phyloP scores from a whole-genome alignment of 371 early-diverging fungal genomes.

The Thermomucor indicae-seudaticae region DNA sequence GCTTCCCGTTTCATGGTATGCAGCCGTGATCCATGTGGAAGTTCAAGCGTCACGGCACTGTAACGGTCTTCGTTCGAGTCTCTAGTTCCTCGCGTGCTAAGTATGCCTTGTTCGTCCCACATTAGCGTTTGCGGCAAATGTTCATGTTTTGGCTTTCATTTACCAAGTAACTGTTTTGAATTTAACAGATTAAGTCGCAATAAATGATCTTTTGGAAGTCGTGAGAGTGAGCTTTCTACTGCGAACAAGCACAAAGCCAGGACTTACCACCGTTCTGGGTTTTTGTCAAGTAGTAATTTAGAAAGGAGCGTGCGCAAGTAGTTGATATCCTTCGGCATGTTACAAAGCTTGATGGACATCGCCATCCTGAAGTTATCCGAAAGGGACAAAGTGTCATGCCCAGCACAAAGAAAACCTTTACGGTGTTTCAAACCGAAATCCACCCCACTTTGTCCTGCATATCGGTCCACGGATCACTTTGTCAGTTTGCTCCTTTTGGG shows the following conservation, averaged over 20 bases:
- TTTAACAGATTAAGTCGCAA: slow-evolving; percentile 17
- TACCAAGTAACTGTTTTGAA: slow-evolving; percentile 18
- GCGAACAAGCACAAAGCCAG: neutral
- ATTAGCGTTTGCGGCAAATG: neutral
- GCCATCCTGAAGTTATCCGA: too few relatives aligned
- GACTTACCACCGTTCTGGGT: neutral
- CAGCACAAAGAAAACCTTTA: too few relatives aligned
- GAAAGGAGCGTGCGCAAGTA: neutral
- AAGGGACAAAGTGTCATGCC: too few relatives aligned
- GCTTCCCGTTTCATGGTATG: slow-evolving; percentile 28
- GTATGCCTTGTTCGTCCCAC: slow-evolving; percentile 7
- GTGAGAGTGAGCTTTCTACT: neutral
- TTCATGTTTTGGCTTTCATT: neutral
- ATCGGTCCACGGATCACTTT: too few relatives aligned
- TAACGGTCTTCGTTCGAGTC: slow-evolving; percentile 44
- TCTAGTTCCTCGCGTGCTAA: slow-evolving; percentile 45
- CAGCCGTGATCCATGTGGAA: slow-evolving; percentile 12
- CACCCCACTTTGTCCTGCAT: too few relatives aligned
- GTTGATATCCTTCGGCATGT: neutral
- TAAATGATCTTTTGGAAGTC: slow-evolving; percentile 7
- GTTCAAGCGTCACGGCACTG: slow-evolving; percentile 28
- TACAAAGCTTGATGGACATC: too few relatives aligned
- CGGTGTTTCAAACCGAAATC: too few relatives aligned
- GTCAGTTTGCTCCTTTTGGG: too few relatives aligned
- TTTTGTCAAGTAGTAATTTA: neutral